phyloP scores from a whole-genome alignment of 768 basidiomycete species.

The Dentipellis sp. region DNA sequence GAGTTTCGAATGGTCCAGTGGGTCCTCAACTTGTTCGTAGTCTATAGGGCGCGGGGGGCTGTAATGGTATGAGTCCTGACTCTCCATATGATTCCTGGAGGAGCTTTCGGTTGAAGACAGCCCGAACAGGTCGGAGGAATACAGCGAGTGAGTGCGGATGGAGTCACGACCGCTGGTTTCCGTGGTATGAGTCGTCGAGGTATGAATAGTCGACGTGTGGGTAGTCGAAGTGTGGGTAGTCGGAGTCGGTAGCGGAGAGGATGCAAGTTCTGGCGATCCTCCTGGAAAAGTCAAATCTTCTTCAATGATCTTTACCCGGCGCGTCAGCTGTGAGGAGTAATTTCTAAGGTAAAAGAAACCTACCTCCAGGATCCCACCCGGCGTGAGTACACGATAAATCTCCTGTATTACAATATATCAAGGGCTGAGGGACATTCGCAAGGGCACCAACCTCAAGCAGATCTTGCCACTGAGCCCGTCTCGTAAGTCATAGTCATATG shows the following conservation, averaged over 20 bases:
- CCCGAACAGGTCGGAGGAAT: background rate
- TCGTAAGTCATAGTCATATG: background rate
- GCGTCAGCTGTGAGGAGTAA: background rate
- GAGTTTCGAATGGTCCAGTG: constrained; percentile 12
- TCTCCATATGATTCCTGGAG: background rate
- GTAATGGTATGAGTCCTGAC: background rate
- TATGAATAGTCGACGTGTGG: too few relatives aligned
- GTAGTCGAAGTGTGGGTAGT: too few relatives aligned
- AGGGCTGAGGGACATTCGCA: background rate
- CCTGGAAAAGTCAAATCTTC: constrained; percentile 64
- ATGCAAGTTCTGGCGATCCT: constrained; percentile 6
- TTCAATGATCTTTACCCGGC: constrained; percentile 47
- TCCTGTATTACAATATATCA: constrained; percentile 36
- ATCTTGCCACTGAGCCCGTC: constrained; percentile 7
- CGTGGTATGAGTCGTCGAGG: background rate
- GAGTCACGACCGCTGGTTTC: background rate
- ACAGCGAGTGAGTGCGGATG: background rate
- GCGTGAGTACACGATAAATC: constrained; percentile 54
- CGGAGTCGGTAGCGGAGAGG: background rate
- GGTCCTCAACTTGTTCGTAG: constrained; percentile 1
- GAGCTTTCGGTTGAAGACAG: background rate
- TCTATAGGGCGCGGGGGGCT: background rate
- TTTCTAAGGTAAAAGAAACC: constrained; percentile 4
- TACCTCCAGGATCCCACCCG: constrained; percentile 59
- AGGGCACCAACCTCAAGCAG: constrained; percentile 7